Percentiles rank a stretch among this genome's conserved stretches.
These are phyloP conservation scores for Scytalidium sp. DNA, from an alignment of 2,329 filamentous ascomycete species.

Conservation along the genomic window DNA sequence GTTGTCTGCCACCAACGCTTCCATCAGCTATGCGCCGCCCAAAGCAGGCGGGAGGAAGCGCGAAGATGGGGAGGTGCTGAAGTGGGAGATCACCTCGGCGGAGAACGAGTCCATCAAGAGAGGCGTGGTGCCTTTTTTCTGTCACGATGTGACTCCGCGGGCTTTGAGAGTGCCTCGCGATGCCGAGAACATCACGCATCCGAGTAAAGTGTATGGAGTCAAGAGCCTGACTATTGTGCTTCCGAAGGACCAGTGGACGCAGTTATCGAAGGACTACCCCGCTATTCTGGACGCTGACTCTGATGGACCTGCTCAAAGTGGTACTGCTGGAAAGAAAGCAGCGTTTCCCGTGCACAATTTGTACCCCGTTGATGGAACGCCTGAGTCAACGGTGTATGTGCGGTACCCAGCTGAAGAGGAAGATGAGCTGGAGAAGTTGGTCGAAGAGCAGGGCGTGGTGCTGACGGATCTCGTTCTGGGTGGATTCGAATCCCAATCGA, in stretches of 20 bases:
- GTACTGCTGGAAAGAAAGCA: too few species aligned
- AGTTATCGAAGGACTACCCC: conserved; percentile 26
- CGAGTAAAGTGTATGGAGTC: conserved; percentile 49
- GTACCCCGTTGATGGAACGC: background rate
- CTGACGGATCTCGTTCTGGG: background rate
- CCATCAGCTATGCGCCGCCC: conserved; percentile 45
- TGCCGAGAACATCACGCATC: conserved; percentile 41
- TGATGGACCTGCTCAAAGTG: background rate
- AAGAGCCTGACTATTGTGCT: conserved; percentile 39
- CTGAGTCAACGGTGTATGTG: background rate
- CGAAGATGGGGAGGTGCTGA: conserved; percentile 52
- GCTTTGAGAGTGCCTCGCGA: conserved; percentile 50
- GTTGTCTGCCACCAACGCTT: conserved; percentile 18
- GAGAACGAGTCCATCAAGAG: conserved; percentile 29
- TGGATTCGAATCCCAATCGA: background rate
- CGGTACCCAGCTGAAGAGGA: background rate
- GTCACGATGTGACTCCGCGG: conserved; percentile 58
- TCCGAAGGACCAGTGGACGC: conserved; percentile 14
- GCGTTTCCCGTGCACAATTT: background rate
- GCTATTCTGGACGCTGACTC: conserved; percentile 14
- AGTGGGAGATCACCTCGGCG: conserved; percentile 55
- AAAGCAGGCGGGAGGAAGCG: conserved; percentile 49
- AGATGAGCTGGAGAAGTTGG: background rate
- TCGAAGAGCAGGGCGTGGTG: background rate
- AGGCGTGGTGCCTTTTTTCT: conserved; percentile 62